phyloP scores from a whole-genome alignment of 2,329 filamentous ascomycete species.

The Juglanconis juglandina region DNA sequence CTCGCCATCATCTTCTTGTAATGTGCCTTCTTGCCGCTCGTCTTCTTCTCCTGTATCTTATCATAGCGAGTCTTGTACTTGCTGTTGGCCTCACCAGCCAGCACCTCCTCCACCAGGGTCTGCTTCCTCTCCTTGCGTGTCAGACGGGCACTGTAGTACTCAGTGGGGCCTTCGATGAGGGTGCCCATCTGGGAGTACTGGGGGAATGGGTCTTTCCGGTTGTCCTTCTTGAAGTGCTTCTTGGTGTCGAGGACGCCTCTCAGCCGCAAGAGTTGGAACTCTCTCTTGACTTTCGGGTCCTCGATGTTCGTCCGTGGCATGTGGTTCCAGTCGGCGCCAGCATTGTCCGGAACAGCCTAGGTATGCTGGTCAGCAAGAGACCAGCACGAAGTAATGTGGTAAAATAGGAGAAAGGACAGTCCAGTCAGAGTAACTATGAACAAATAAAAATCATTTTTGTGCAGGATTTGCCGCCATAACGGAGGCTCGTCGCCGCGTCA shows the following conservation, averaged over 20 bases:
- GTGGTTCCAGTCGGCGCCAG: conserved; percentile 82
- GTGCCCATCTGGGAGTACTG: conserved; percentile 87
- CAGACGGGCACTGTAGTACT: conserved; percentile 78
- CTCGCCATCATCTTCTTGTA: conserved; percentile 74
- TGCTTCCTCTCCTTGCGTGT: conserved; percentile 83
- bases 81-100: conserved; percentile 63
- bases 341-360: conserved; percentile 47
- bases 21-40: conserved; percentile 82
- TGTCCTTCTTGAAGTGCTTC: conserved; percentile 85
- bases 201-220: conserved; percentile 65
- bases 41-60: conserved; percentile 77
- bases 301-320: conserved; percentile 78
- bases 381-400: conserved; percentile 21
- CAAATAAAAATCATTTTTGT: conserved; percentile 53
- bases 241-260: conserved; percentile 85
- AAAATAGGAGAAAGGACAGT: conserved; percentile 42
- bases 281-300: conserved; percentile 76
- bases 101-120: conserved; percentile 81
- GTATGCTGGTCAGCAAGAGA: conserved; percentile 22
- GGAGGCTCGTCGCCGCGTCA: conserved; percentile 72
- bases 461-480: conserved; percentile 76
- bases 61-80: conserved; percentile 86
- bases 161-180: conserved; percentile 81
- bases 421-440: conserved; percentile 72
- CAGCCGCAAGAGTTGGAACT: conserved; percentile 87